phyloP scores from a whole-genome alignment of 2,329 filamentous ascomycete species.

The Fusarium pseudograminearum region DNA sequence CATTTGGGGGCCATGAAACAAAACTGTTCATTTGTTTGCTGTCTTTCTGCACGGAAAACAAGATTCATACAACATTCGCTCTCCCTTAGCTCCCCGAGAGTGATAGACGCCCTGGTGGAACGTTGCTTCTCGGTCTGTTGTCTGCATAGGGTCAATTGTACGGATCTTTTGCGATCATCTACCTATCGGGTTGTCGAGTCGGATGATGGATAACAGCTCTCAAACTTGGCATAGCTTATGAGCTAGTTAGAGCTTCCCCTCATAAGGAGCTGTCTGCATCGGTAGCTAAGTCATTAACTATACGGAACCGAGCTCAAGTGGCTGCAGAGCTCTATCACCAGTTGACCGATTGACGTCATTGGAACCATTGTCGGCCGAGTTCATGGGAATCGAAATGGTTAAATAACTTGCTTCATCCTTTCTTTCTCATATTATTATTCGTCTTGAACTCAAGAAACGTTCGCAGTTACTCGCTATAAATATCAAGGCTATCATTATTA shows the following conservation, averaged over 20 bases:
- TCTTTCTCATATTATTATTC: not conserved
- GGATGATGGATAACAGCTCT: not conserved
- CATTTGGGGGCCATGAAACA: constrained; percentile 17
- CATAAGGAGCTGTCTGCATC: constrained; percentile 1
- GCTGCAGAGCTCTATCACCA: not conserved
- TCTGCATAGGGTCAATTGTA: not conserved
- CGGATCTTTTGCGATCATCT: not conserved
- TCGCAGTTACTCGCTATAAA: constrained; percentile 19
- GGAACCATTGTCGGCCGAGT: constrained; percentile 7
- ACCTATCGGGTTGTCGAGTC: not conserved
- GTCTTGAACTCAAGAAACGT: not conserved
- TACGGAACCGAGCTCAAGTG: not conserved
- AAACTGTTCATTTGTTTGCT: not conserved
- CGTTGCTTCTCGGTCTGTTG: not conserved
- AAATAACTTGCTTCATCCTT: constrained; percentile 6
- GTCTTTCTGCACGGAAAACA: constrained; percentile 7
- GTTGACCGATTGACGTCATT: constrained; percentile 31
- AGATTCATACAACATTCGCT: not conserved
- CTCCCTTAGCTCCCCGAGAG: not conserved
- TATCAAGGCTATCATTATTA: constrained; percentile 30
- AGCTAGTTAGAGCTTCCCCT: not conserved
- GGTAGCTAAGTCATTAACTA: not conserved
- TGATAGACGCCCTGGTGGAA: not conserved
- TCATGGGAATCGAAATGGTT: constrained; percentile 2
- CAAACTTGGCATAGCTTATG: not conserved